A percentile compares a stretch with the other conserved stretches of the same genome.
These are phyloP conservation scores for Phytopythium litorale DNA, from an alignment of 352 stramenopile species.

Conservation along the genomic window DNA sequence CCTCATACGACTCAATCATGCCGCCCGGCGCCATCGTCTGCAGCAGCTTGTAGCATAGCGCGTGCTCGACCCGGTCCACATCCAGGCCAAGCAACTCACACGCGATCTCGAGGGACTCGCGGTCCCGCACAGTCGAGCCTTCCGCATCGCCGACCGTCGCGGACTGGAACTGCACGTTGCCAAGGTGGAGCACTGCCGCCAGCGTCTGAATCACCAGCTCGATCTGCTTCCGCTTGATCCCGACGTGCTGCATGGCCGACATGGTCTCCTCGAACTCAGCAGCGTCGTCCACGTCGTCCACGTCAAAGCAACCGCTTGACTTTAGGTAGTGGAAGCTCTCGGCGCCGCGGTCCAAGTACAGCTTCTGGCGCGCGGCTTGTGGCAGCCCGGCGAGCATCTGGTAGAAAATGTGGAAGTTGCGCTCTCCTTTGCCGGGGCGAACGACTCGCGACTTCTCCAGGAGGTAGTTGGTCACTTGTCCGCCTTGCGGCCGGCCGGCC, in stretches of 20 bases:
- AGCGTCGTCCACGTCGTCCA: conserved; percentile 91
- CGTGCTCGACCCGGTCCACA: conserved; percentile 52
- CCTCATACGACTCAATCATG: conserved; percentile 83
- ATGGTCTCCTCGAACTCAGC: conserved; percentile 87
- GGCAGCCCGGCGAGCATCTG: conserved; percentile 82
- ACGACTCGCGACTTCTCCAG: conserved; percentile 91
- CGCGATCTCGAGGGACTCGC: conserved; percentile 52
- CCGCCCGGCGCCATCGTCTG: conserved; percentile 85
- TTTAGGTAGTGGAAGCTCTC: conserved; percentile 89
- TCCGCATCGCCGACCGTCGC: conserved; percentile 70
- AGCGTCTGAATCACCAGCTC: conserved; percentile 85
- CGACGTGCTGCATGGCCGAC: conserved; percentile 84
- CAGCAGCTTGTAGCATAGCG: conserved; percentile 81
- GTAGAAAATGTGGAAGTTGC: conserved; percentile 96
- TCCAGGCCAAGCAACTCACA: conserved; percentile 72
- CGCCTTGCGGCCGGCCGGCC: conserved; percentile 69
- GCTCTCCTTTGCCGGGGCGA: conserved; percentile 78
- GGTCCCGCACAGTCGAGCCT: conserved; percentile 46
- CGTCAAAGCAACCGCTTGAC: conserved; percentile 82
- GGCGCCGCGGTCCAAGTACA: conserved; percentile 63
- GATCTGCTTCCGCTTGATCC: conserved; percentile 87
- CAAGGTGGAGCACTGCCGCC: conserved; percentile 74
- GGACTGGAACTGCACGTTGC: conserved; percentile 67
- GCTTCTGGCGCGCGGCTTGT: conserved; percentile 49
- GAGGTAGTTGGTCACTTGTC: conserved; percentile 91